Percentiles rank a stretch among this genome's conserved stretches.
Evolutionary conservation across 2,329 filamentous ascomycete species (phyloP).

Genomic region (Aspergillus sp.): DNA sequence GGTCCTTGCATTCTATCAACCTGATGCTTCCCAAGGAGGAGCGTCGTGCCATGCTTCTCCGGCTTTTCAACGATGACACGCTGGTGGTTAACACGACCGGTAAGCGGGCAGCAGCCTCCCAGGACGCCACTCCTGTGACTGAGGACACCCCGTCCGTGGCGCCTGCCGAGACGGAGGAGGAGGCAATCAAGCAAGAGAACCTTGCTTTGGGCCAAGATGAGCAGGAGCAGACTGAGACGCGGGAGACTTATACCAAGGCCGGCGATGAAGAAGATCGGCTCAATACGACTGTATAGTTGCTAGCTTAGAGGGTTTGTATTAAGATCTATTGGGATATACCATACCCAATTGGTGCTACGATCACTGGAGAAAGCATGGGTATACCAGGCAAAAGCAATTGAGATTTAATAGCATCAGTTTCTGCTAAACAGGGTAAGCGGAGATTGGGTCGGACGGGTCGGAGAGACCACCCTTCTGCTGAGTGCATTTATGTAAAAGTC

Average conservation of each 20-base stretch:
- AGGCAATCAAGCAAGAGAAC: constrained; percentile 39
- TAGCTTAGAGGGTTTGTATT: background rate
- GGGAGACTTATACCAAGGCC: constrained; percentile 44
- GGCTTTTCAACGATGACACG: constrained; percentile 85
- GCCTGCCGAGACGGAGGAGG: constrained; percentile 31
- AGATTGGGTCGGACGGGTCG: no score
- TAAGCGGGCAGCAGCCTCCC: constrained; percentile 21
- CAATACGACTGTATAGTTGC: constrained; percentile 46
- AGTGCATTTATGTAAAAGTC: no score
- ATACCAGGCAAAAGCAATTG: background rate
- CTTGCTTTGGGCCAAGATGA: constrained; percentile 37
- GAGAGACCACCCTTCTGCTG: no score
- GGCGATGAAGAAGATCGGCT: constrained; percentile 45
- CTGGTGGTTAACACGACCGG: constrained; percentile 67
- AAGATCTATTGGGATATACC: constrained; percentile 4
- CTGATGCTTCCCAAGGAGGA: constrained; percentile 99
- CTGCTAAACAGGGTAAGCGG: no score
- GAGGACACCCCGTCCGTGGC: constrained; percentile 14
- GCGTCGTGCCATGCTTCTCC: constrained; percentile 82
- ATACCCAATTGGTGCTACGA: background rate
- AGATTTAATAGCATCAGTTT: background rate
- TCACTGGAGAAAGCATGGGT: constrained; percentile 4
- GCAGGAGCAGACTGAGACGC: constrained; percentile 39
- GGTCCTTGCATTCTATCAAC: constrained; percentile 86
- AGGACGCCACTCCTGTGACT: constrained; percentile 16